Evolutionary conservation across 352 stramenopile species (phyloP).

Genomic region (Pseudoperonospora humuli): DNA sequence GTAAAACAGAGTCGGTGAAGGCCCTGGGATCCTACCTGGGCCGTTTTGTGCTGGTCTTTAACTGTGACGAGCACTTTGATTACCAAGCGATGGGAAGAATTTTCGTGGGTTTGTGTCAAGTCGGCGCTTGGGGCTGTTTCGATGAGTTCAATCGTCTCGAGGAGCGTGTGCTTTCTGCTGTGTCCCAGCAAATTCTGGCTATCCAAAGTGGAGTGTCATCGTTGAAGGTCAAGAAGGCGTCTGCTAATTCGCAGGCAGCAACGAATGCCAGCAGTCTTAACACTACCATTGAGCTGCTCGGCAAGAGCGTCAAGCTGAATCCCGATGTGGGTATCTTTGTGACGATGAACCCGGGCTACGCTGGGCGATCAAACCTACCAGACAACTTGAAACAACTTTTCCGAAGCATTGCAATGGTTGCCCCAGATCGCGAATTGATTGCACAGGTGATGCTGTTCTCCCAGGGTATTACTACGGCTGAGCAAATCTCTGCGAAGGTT

Average conservation of each 20-base stretch:
- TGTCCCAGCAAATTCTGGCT: constrained; percentile 99
- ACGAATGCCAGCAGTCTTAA: constrained; percentile 12
- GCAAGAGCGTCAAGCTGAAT: constrained; percentile 92
- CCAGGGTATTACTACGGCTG: constrained; percentile 98
- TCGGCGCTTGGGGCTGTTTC: constrained; percentile 99
- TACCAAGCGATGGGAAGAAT: constrained; percentile 99
- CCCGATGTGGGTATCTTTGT: constrained; percentile 99
- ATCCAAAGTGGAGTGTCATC: constrained; percentile 97
- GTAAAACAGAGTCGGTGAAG: constrained; percentile 99
- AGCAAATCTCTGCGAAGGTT: constrained; percentile 94
- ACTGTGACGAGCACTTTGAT: constrained; percentile 99
- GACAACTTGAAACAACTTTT: constrained; percentile 99
- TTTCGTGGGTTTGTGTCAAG: constrained; percentile 99
- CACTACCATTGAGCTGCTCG: constrained; percentile 91
- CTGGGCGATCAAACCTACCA: constrained; percentile 94
- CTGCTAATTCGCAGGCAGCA: constrained; percentile 19
- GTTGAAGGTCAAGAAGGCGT: constrained; percentile 51
- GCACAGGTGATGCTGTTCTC: constrained; percentile 99
- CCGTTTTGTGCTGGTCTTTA: constrained; percentile 99
- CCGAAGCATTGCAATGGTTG: constrained; percentile 99
- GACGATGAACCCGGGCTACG: constrained; percentile 99
- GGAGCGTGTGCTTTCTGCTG: constrained; percentile 98
- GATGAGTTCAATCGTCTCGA: constrained; percentile 99
- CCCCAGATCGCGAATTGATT: constrained; percentile 98
- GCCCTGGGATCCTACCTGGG: constrained; percentile 97